Percentiles rank a stretch among this genome's conserved stretches.
Conservation (phyloP, 192 early-diverging fungal genomes). For the Rhizophagus prolifer region DNA sequence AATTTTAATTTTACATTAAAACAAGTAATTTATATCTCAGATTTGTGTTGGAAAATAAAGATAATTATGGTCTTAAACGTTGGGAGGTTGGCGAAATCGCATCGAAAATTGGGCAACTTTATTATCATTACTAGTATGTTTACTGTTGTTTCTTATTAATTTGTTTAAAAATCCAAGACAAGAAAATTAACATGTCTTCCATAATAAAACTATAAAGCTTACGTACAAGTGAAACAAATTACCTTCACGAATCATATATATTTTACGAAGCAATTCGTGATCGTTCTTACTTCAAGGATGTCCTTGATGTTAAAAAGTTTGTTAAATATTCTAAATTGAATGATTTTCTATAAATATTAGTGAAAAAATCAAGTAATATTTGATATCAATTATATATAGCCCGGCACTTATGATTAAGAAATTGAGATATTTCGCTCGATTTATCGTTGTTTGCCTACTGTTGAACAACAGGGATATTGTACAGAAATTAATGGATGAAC, state of each 20-base stretch:
- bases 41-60: conserved; percentile 80
- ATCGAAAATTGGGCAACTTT: conserved; percentile 95
- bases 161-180: background rate
- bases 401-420: conserved; percentile 95
- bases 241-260: conserved; percentile 88
- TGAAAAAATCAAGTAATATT: background rate
- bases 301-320: conserved; percentile 88
- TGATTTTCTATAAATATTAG: too few relatives aligned
- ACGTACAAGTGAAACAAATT: conserved; percentile 95
- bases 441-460: conserved; percentile 91
- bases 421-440: conserved; percentile 95
- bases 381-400: conserved; percentile 41
- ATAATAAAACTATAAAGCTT: conserved; percentile 45
- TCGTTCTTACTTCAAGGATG: conserved; percentile 92
- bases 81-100: conserved; percentile 99
- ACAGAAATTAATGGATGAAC: conserved; percentile 78
- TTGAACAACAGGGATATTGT: conserved; percentile 83
- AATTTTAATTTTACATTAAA: background rate
- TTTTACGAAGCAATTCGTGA: conserved; percentile 97
- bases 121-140: conserved; percentile 74
- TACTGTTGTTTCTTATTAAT: background rate
- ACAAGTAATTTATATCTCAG: conserved; percentile 38
- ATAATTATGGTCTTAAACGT: conserved; percentile 91
- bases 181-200: too few relatives aligned
- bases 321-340: background rate